Conservation (phyloP, 768 basidiomycete species). For the Hygrophoropsis aurantiaca region DNA sequence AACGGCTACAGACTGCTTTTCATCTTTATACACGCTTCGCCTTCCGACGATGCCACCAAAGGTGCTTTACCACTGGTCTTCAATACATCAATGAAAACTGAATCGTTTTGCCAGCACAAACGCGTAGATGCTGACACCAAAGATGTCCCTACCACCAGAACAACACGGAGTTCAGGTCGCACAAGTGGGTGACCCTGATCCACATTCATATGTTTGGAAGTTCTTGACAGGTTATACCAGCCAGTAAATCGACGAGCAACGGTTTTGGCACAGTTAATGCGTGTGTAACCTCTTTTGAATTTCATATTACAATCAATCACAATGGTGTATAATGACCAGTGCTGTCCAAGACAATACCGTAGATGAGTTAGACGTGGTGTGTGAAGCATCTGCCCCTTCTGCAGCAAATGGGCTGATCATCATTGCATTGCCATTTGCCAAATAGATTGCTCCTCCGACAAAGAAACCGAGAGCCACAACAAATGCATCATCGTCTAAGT, state of each 20-base stretch:
- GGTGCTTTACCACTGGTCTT: conserved; percentile 17
- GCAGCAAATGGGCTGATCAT: conserved; percentile 4
- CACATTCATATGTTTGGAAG: conserved; percentile 10
- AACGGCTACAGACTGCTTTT: background rate
- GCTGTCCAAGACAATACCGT: conserved; percentile 14
- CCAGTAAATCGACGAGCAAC: conserved; percentile 16
- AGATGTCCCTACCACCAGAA: conserved; percentile 40
- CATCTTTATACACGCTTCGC: no score
- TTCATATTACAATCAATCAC: conserved; percentile 2
- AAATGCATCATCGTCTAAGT: conserved; percentile 16
- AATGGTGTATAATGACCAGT: conserved; percentile 17
- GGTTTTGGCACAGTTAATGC: conserved; percentile 6
- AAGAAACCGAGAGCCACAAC: conserved; percentile 41
- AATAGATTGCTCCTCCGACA: conserved; percentile 26
- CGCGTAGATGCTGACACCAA: conserved; percentile 43
- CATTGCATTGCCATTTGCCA: conserved; percentile 5
- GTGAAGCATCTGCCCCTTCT: conserved; percentile 12
- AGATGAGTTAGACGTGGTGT: conserved; percentile 19
- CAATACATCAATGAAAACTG: conserved; percentile 22
- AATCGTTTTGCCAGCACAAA: conserved; percentile 49
- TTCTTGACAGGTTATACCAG: conserved; percentile 1
- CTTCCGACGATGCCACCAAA: conserved; percentile 36
- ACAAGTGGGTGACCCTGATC: conserved; percentile 23
- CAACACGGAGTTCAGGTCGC: conserved; percentile 47
- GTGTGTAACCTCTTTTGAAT: conserved; percentile 20